phyloP scores from a whole-genome alignment of 306 rosid species.

The Vigna angularis region DNA sequence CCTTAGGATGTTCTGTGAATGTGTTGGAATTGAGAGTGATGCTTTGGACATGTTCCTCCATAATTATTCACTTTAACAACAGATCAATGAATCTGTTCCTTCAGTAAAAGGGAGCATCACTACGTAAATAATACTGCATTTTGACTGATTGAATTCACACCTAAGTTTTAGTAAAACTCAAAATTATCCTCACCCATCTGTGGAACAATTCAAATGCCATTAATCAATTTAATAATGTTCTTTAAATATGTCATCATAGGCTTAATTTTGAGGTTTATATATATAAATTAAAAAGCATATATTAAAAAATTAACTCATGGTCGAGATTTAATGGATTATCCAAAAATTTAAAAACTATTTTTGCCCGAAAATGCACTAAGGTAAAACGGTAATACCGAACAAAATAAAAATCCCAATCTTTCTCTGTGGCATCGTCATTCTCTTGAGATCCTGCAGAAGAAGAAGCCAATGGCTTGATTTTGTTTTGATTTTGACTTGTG shows the following conservation, averaged over 20 bases:
- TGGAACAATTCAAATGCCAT: neutral
- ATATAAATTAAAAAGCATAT: too few species aligned
- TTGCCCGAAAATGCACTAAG: too few species aligned
- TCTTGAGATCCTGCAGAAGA: neutral
- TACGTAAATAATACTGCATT: neutral
- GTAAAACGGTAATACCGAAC: too few species aligned
- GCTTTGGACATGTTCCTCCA: neutral
- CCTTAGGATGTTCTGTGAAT: neutral
- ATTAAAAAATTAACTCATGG: too few species aligned
- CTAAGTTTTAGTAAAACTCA: neutral
- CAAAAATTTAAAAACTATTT: too few species aligned
- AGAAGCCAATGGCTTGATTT: neutral
- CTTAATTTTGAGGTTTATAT: too few species aligned
- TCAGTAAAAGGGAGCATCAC: neutral
- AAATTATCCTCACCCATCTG: neutral
- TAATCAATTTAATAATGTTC: neutral
- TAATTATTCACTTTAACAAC: neutral
- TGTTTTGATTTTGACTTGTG: neutral
- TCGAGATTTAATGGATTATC: too few species aligned
- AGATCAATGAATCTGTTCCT: neutral
- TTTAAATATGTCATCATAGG: too few species aligned
- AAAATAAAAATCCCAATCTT: neutral
- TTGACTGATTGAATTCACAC: neutral
- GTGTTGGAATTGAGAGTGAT: conserved; percentile 7
- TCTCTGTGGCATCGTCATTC: neutral